Conservation (phyloP, 768 basidiomycete species). For the Gloeopeniophorella convolvens region DNA sequence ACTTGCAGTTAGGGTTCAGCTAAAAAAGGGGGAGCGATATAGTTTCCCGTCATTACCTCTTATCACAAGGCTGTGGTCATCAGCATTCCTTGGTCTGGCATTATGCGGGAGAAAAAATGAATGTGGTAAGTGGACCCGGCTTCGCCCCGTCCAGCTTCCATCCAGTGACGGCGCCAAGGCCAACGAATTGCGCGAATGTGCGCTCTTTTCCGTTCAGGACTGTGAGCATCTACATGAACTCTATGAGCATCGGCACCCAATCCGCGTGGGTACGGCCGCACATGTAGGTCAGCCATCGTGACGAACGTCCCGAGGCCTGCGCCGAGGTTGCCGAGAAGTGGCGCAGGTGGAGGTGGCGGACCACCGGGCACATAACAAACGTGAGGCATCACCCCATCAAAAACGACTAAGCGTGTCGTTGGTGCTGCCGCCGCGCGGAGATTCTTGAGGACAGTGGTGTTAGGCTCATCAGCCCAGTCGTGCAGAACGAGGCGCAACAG, state of each 20-base stretch:
- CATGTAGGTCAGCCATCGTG: conserved; percentile 6
- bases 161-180: conserved; percentile 23
- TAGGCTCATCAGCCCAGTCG: conserved; percentile 23
- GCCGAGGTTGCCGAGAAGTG: conserved; percentile 14
- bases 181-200: conserved; percentile 25
- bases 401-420: conserved; percentile 22
- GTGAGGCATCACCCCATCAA: conserved; percentile 21
- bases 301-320: neutral
- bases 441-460: conserved; percentile 19
- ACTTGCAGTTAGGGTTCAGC: too few relatives aligned
- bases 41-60: too few relatives aligned
- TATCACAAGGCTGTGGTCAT: too few relatives aligned
- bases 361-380: conserved; percentile 2
- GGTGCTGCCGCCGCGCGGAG: conserved; percentile 22
- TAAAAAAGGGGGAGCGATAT: too few relatives aligned
- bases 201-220: conserved; percentile 28
- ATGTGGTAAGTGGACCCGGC: neutral
- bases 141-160: conserved; percentile 28
- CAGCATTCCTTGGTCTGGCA: too few relatives aligned
- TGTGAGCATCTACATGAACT: conserved; percentile 26
- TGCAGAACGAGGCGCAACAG: conserved; percentile 23
- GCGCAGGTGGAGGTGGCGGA: conserved; percentile 2
- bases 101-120: neutral
- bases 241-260: neutral
- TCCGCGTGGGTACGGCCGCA: neutral